Conservation (phyloP, 2,329 filamentous ascomycete species). For the Botrytis sinoallii region DNA sequence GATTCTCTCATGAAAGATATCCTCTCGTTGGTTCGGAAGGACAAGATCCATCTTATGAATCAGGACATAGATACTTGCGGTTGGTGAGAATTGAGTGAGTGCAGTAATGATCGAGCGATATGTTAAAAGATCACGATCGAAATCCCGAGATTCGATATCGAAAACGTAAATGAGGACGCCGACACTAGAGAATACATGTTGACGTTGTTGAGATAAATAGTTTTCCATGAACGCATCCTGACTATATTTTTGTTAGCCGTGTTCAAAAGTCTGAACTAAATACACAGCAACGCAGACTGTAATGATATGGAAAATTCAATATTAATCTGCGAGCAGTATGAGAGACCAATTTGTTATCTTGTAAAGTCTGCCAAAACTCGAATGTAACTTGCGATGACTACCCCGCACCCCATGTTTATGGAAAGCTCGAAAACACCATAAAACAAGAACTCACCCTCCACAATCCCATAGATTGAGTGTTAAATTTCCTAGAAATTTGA, state of each 20-base stretch:
- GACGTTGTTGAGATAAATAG: constrained; percentile 91
- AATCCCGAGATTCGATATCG: constrained; percentile 94
- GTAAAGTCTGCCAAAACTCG: constrained; percentile 1
- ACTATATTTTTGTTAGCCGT: constrained; percentile 44
- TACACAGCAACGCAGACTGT: neutral
- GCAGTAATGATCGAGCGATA: constrained; percentile 90
- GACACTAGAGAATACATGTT: constrained; percentile 94
- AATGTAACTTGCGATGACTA: neutral
- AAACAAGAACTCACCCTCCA: constrained; percentile 61
- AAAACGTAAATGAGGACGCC: constrained; percentile 99
- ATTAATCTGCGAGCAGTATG: neutral
- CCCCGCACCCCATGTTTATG: neutral
- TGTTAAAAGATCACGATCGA: constrained; percentile 86
- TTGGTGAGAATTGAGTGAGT: constrained; percentile 76
- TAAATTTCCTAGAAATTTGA: constrained; percentile 97
- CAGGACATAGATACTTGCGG: constrained; percentile 85
- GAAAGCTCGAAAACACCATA: neutral
- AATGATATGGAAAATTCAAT: neutral
- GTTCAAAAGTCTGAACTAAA: neutral
- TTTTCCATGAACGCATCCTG: constrained; percentile 99
- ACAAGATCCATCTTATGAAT: constrained; percentile 99
- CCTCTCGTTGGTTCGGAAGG: constrained; percentile 71
- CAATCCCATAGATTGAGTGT: constrained; percentile 99
- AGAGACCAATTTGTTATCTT: neutral
- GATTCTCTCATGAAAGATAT: constrained; percentile 81